A percentile compares a stretch with the other conserved stretches of the same genome.
Conservation (phyloP, 176 grass and related monocot species). For the Zea luxurians region DNA sequence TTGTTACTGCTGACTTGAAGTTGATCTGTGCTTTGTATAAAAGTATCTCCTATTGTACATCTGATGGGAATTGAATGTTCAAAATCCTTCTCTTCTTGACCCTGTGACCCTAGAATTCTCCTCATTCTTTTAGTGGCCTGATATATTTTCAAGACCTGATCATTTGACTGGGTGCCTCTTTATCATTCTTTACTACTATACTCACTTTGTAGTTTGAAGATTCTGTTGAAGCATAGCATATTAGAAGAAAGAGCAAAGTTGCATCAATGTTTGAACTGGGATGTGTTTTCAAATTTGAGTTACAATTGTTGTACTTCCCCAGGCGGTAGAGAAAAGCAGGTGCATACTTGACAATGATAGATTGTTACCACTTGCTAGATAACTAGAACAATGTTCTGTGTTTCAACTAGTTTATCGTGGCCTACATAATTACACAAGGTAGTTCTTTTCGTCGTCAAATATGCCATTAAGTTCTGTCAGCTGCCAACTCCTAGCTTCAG, state of each 20-base stretch:
- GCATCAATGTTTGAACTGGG: conserved; percentile 3
- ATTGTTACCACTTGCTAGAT: neutral
- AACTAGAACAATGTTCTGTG: neutral
- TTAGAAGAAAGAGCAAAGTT: neutral
- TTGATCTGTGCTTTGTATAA: neutral
- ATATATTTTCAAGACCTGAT: neutral
- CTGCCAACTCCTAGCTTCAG: neutral
- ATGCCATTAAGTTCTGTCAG: conserved; percentile 17
- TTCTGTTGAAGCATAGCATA: conserved; percentile 4
- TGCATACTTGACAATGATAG: neutral
- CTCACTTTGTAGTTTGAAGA: neutral
- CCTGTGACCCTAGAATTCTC: neutral
- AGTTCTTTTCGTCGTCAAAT: neutral
- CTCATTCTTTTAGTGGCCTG: conserved; percentile 13
- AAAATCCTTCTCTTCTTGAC: conserved; percentile 7
- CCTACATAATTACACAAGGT: neutral
- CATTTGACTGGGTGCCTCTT: neutral
- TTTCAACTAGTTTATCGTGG: conserved; percentile 16
- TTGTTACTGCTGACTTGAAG: conserved; percentile 12
- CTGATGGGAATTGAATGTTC: conserved; percentile 1
- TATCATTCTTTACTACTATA: neutral
- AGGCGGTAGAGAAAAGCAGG: neutral
- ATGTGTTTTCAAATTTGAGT: conserved; percentile 2
- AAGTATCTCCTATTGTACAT: conserved; percentile 14
- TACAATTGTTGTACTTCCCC: neutral